phyloP scores from a whole-genome alignment of 805 yeast genomes.

The Yarrowia yakushimensis region DNA sequence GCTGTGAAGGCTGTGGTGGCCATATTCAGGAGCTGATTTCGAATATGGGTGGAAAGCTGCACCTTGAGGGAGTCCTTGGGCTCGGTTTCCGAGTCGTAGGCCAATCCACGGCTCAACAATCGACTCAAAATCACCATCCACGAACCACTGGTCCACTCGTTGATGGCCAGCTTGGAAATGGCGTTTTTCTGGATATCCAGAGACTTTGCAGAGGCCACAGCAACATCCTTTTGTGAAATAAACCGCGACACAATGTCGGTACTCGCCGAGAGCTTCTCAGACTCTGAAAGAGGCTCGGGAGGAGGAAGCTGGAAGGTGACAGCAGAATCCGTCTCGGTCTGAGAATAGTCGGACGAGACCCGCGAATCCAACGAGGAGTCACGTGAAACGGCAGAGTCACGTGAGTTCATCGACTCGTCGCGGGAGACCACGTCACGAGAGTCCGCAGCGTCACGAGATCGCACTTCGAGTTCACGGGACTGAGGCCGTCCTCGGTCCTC shows the following conservation, averaged over 20 bases:
- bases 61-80: conserved; percentile 21
- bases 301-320: conserved; percentile 52
- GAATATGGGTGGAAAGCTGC: conserved; percentile 47
- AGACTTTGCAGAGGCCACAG: conserved; percentile 22
- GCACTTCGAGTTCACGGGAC: neutral
- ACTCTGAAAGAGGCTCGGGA: conserved; percentile 41
- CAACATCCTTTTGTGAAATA: conserved; percentile 27
- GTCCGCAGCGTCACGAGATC: too few relatives aligned
- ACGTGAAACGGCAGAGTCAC: neutral
- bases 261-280: conserved; percentile 27
- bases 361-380: neutral
- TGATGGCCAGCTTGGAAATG: conserved; percentile 38
- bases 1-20: conserved; percentile 68
- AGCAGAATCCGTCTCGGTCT: conserved; percentile 33
- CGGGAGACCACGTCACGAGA: too few relatives aligned
- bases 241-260: conserved; percentile 30
- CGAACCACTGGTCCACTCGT: conserved; percentile 62
- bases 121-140: conserved; percentile 77
- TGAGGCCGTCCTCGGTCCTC: neutral
- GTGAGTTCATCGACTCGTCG: neutral
- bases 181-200: conserved; percentile 25
- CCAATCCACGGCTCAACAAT: conserved; percentile 71
- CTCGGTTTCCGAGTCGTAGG: conserved; percentile 37
- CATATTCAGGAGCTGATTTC: conserved; percentile 68
- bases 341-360: neutral